These are phyloP conservation scores for Jaltomata sinuosa DNA, from an alignment of 257 asterid genomes.

Conservation along the genomic window DNA sequence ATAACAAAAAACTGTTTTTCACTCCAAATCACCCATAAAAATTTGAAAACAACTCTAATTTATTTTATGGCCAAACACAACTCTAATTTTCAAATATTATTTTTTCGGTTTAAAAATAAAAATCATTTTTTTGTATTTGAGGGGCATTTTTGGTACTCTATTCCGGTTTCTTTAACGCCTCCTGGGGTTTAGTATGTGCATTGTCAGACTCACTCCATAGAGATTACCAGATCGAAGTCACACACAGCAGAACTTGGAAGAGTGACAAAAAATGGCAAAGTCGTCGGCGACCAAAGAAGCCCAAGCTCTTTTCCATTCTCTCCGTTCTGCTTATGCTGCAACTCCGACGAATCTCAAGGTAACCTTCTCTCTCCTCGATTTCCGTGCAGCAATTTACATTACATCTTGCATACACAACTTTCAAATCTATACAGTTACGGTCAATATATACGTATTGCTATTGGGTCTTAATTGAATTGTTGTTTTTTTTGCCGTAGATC, in stretches of 20 bases:
- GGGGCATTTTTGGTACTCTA: neutral
- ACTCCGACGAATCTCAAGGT: conserved; percentile 76
- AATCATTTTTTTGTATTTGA: no score
- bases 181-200: neutral
- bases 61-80: no score
- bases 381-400: neutral
- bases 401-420: neutral
- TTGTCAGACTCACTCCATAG: neutral
- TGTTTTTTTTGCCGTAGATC: conserved; percentile 30
- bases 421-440: neutral
- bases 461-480: neutral
- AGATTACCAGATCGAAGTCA: neutral
- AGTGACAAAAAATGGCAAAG: conserved; percentile 39
- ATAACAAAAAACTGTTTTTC: no score
- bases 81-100: no score
- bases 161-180: neutral
- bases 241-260: neutral
- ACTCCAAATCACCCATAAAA: no score
- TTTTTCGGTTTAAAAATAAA: no score
- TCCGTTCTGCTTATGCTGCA: conserved; percentile 59
- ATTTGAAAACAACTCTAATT: no score
- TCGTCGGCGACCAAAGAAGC: conserved; percentile 57
- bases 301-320: conserved; percentile 54
- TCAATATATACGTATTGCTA: neutral
- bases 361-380: neutral